A percentile compares a stretch with the other conserved stretches of the same genome.
Evolutionary conservation across 2,329 filamentous ascomycete genomes (phyloP).

Genomic region (Fusarium palustre): DNA sequence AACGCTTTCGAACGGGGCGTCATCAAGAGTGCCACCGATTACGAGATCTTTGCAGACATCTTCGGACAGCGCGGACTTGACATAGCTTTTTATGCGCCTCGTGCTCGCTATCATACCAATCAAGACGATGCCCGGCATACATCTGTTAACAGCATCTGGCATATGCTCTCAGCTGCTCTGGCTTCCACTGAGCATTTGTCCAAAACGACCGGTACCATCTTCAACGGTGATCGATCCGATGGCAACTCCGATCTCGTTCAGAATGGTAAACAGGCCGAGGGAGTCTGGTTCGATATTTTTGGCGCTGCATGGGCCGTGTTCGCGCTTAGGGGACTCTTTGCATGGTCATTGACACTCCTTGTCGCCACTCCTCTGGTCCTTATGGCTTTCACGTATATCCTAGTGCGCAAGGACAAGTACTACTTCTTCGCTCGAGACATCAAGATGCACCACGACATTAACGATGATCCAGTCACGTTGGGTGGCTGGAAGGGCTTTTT

Average conservation of each 20-base stretch:
- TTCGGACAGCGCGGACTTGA: slow-evolving; percentile 90
- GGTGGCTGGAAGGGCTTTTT: slow-evolving; percentile 86
- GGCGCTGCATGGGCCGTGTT: slow-evolving; percentile 84
- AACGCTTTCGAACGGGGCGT: slow-evolving; percentile 86
- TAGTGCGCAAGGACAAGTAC: slow-evolving; percentile 81
- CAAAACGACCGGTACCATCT: slow-evolving; percentile 73
- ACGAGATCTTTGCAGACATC: slow-evolving; percentile 80
- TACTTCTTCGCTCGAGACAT: slow-evolving; percentile 81
- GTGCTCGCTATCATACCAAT: slow-evolving; percentile 89
- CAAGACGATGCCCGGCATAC: slow-evolving; percentile 88
- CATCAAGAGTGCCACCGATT: slow-evolving; percentile 90
- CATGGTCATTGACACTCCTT: slow-evolving; percentile 84
- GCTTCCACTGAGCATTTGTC: slow-evolving; percentile 79
- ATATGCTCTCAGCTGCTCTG: slow-evolving; percentile 90
- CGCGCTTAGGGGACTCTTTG: slow-evolving; percentile 84
- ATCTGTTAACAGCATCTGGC: slow-evolving; percentile 79
- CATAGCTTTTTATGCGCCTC: slow-evolving; percentile 88
- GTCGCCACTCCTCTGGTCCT: slow-evolving; percentile 82
- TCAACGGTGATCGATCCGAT: slow-evolving; percentile 69
- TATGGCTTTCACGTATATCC: slow-evolving; percentile 73
- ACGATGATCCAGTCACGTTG: slow-evolving; percentile 71
- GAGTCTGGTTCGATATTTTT: slow-evolving; percentile 95
- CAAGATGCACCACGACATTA: slow-evolving; percentile 67
- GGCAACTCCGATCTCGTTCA: slow-evolving; percentile 70
- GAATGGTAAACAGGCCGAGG: slow-evolving; percentile 74